phyloP scores from a whole-genome alignment of 2,329 filamentous ascomycete genomes.

The Talaromyces sp. region DNA sequence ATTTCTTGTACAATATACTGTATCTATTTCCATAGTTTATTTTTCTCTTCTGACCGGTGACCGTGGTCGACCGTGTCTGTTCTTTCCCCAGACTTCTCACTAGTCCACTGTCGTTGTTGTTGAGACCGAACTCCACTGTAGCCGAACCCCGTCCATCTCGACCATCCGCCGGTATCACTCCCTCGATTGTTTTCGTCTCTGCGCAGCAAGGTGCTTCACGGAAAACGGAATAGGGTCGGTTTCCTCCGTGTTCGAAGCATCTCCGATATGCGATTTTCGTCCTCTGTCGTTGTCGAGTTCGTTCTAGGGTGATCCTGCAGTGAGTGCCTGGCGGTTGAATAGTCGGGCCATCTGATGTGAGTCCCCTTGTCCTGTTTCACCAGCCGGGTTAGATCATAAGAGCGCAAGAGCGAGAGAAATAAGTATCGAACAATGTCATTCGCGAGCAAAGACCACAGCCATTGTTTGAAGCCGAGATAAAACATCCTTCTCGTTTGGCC shows the following conservation, averaged over 20 bases:
- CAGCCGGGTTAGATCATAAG: neutral
- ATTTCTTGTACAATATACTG: constrained; percentile 30
- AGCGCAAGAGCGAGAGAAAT: constrained; percentile 4
- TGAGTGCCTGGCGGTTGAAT: neutral
- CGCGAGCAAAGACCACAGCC: neutral
- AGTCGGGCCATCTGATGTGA: constrained; percentile 4
- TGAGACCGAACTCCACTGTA: constrained; percentile 10
- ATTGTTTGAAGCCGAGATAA: neutral
- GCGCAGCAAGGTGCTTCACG: neutral
- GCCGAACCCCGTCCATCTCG: constrained; percentile 3
- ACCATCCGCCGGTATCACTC: neutral
- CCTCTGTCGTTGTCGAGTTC: constrained; percentile 7
- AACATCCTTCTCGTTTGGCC: constrained; percentile 9
- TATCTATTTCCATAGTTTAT: constrained; percentile 28
- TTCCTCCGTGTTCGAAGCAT: neutral
- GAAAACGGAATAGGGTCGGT: neutral
- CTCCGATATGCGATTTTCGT: constrained; percentile 13
- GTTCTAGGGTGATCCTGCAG: constrained; percentile 5
- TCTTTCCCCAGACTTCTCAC: neutral
- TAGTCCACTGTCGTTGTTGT: neutral
- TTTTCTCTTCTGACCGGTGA: constrained; percentile 13
- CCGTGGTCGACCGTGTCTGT: neutral
- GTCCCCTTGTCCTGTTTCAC: neutral
- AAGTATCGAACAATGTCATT: neutral
- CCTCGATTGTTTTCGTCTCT: neutral